A percentile compares a stretch with the other conserved stretches of the same genome.
phyloP scores from a whole-genome alignment of 331 rosid species.

The Erythrophleum ivorense region DNA sequence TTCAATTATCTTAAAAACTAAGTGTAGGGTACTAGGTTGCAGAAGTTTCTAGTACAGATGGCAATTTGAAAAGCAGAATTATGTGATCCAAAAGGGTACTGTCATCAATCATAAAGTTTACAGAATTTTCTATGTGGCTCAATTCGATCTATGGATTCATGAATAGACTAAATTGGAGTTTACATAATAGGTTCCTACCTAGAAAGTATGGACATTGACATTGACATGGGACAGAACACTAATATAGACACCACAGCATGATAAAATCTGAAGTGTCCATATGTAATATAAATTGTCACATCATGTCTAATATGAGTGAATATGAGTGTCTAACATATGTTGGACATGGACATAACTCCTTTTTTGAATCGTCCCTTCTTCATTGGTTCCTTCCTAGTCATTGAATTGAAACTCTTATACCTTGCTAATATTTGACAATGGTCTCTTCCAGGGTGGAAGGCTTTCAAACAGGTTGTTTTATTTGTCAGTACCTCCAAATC shows the following conservation, averaged over 20 bases:
- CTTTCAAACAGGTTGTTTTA: constrained; percentile 82
- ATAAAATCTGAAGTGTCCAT: background rate
- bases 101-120: constrained; percentile 7
- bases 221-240: background rate
- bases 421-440: constrained; percentile 34
- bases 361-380: background rate
- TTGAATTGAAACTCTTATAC: constrained; percentile 29
- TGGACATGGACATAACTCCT: background rate
- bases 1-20: constrained; percentile 8
- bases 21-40: constrained; percentile 9
- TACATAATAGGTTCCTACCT: background rate
- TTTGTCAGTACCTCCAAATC: constrained; percentile 91
- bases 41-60: constrained; percentile 24
- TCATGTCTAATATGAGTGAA: background rate
- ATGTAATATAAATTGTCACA: background rate
- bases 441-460: constrained; percentile 70
- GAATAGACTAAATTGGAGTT: constrained; percentile 1
- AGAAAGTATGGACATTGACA: background rate
- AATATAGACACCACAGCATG: background rate
- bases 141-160: constrained; percentile 17
- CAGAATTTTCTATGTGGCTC: constrained; percentile 10
- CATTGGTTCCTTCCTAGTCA: background rate
- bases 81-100: constrained; percentile 5
- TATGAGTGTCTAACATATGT: background rate
- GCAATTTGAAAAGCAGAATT: constrained; percentile 24